Conservation (phyloP, 2,329 filamentous ascomycete genomes). For the Neofusicoccum sp. region DNA sequence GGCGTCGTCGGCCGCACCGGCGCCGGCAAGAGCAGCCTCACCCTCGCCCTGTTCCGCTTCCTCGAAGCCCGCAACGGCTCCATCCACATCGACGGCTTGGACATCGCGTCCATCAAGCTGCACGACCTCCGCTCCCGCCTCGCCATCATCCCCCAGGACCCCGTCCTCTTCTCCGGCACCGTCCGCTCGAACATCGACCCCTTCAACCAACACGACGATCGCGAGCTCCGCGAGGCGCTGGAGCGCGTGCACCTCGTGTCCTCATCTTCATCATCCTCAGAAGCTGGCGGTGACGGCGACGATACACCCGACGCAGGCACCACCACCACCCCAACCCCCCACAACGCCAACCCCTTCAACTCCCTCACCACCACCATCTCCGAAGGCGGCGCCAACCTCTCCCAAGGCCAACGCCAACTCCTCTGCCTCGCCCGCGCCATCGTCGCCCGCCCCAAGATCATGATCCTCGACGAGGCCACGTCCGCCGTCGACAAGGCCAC, state of each 20-base stretch:
- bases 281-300: neutral
- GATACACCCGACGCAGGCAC: neutral
- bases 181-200: conserved; percentile 75
- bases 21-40: conserved; percentile 74
- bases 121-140: conserved; percentile 69
- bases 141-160: conserved; percentile 80
- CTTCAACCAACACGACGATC: conserved; percentile 68
- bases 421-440: conserved; percentile 27
- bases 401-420: conserved; percentile 25
- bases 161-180: conserved; percentile 77
- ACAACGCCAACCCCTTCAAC: conserved; percentile 23
- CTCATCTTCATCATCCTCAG: neutral
- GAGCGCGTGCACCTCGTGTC: conserved; percentile 65
- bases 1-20: conserved; percentile 67
- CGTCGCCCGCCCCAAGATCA: conserved; percentile 62
- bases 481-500: conserved; percentile 49
- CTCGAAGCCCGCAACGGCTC: conserved; percentile 49
- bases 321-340: too few species aligned
- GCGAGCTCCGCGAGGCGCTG: conserved; percentile 67
- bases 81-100: conserved; percentile 69
- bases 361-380: conserved; percentile 21
- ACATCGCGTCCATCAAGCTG: conserved; percentile 70
- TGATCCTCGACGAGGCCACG: conserved; percentile 79
- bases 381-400: conserved; percentile 24
- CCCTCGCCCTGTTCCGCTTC: conserved; percentile 75